phyloP scores from a whole-genome alignment of 2,329 filamentous ascomycete genomes.

The Spiromastix sp. region DNA sequence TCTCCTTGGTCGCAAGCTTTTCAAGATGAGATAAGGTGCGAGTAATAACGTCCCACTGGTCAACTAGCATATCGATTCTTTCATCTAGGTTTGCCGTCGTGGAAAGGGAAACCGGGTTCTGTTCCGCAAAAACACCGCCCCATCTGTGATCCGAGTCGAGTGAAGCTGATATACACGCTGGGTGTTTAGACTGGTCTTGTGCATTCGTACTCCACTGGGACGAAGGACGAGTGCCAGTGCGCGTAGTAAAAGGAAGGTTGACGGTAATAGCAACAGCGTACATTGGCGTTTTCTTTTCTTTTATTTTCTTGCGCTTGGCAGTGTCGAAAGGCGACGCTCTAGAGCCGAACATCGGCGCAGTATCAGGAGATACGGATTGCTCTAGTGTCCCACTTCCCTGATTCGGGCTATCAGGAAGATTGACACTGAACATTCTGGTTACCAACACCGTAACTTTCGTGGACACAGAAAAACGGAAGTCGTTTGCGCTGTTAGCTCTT shows the following conservation, averaged over 20 bases:
- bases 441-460: constrained; percentile 44
- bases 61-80: constrained; percentile 44
- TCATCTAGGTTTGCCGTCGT: constrained; percentile 42
- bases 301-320: constrained; percentile 35
- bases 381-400: constrained; percentile 25
- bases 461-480: constrained; percentile 14
- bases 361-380: constrained; percentile 20
- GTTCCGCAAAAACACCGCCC: constrained; percentile 26
- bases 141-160: constrained; percentile 32
- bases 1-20: constrained; percentile 41
- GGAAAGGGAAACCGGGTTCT: constrained; percentile 34
- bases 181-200: no score
- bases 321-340: constrained; percentile 30
- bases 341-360: constrained; percentile 24
- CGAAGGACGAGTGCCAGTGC: constrained; percentile 23
- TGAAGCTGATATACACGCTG: constrained; percentile 27
- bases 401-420: constrained; percentile 37
- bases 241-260: constrained; percentile 38
- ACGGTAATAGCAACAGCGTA: constrained; percentile 49
- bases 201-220: constrained; percentile 26
- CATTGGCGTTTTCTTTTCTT: constrained; percentile 46
- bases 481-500: constrained; percentile 17
- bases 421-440: constrained; percentile 50
- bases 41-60: constrained; percentile 51
- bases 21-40: constrained; percentile 46